A percentile compares a stretch with the other conserved stretches of the same genome.
These are phyloP conservation scores for Trypanosoma rangeli DNA, from an alignment of 208 protist genomes.

Conservation along the genomic window DNA sequence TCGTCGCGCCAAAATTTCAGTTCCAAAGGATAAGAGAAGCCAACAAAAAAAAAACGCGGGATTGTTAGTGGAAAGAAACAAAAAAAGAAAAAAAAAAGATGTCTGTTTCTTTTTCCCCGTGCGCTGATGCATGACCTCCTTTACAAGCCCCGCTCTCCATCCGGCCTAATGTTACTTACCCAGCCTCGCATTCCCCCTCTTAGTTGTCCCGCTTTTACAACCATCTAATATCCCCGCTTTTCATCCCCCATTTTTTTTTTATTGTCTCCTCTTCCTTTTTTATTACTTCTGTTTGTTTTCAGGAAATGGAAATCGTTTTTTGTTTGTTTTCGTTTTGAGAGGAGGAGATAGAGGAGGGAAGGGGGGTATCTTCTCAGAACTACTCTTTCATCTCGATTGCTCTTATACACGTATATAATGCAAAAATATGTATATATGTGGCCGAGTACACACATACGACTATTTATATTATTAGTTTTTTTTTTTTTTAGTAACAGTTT, in stretches of 20 bases:
- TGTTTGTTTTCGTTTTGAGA: constrained; percentile 6
- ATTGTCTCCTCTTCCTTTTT: not conserved
- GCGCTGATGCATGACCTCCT: no score
- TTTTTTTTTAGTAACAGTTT: not conserved
- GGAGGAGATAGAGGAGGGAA: not conserved
- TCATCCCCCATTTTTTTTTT: constrained; percentile 7
- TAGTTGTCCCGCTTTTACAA: not conserved
- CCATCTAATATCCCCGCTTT: not conserved
- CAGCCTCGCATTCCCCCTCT: not conserved
- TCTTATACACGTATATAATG: no score
- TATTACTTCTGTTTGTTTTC: no score
- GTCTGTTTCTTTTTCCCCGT: not conserved
- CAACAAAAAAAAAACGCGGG: not conserved
- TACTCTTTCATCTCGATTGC: no score
- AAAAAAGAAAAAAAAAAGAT: not conserved
- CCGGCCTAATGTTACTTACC: not conserved
- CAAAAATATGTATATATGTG: not conserved
- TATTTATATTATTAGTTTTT: constrained; percentile 4
- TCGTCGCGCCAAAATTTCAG: not conserved
- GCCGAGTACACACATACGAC: not conserved
- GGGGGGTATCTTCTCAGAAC: no score
- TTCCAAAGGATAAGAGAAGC: constrained; percentile 2
- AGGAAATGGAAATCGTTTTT: no score
- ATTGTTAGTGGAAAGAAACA: not conserved
- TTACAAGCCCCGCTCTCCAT: no score